Evolutionary conservation across 805 yeast genomes (phyloP).

Genomic region (Hanseniaspora jakobsenii): DNA sequence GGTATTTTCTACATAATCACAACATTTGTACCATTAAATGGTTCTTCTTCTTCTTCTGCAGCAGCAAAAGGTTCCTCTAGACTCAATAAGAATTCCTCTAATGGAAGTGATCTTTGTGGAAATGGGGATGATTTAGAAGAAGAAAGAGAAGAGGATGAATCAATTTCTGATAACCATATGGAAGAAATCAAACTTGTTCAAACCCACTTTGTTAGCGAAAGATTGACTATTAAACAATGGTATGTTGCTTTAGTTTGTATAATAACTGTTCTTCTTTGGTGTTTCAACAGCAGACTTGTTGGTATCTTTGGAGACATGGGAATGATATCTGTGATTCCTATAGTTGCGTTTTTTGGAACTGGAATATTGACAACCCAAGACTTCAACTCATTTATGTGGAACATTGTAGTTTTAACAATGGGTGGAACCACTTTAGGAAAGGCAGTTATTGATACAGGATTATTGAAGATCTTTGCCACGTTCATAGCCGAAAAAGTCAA

Average conservation of each 20-base stretch:
- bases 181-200: constrained; percentile 38
- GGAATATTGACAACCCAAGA: constrained; percentile 81
- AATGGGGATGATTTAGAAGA: too few species aligned
- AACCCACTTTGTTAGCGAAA: constrained; percentile 46
- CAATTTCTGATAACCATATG: too few species aligned
- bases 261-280: constrained; percentile 75
- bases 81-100: too few species aligned
- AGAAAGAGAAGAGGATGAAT: too few species aligned
- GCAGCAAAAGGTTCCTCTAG: too few species aligned
- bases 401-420: constrained; percentile 90
- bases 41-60: too few species aligned
- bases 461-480: constrained; percentile 64
- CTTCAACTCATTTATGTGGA: constrained; percentile 93
- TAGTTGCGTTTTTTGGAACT: constrained; percentile 83
- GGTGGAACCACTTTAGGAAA: constrained; percentile 95
- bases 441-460: constrained; percentile 85
- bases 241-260: constrained; percentile 58
- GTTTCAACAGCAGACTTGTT: constrained; percentile 65
- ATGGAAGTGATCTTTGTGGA: too few species aligned
- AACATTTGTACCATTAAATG: constrained; percentile 36
- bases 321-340: constrained; percentile 80
- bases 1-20: constrained; percentile 52
- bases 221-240: constrained; percentile 61
- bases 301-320: constrained; percentile 89
- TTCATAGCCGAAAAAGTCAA: constrained; percentile 54